Evolutionary conservation across 2,329 filamentous ascomycete species (phyloP).

Genomic region (Dothidotthia symphoricarpi): DNA sequence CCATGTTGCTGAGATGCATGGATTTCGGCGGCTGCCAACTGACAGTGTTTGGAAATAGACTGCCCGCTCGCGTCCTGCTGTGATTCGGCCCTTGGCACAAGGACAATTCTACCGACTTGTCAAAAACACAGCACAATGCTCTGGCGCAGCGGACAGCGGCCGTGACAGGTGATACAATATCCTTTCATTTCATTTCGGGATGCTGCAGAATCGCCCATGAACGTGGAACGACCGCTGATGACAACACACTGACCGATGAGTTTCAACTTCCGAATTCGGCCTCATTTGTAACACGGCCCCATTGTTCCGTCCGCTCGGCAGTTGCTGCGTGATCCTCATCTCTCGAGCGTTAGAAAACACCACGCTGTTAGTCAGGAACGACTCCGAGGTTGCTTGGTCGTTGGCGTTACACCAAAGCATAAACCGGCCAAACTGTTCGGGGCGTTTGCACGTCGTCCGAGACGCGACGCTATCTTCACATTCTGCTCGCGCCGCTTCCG

Average conservation of each 20-base stretch:
- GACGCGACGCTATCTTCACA: slow-evolving; percentile 18
- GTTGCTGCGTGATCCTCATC: slow-evolving; percentile 20
- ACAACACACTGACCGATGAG: slow-evolving; percentile 36
- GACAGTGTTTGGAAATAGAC: slow-evolving; percentile 16
- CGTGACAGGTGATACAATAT: slow-evolving; percentile 35
- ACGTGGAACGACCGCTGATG: slow-evolving; percentile 37
- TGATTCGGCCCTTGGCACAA: slow-evolving; percentile 16
- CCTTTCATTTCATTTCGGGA: slow-evolving; percentile 45
- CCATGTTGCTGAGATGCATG: slow-evolving; percentile 10
- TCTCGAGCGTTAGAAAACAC: slow-evolving; percentile 25
- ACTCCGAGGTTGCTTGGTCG: slow-evolving; percentile 19
- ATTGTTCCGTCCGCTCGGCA: slow-evolving; percentile 23
- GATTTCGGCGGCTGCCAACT: slow-evolving; percentile 10
- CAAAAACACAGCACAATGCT: slow-evolving; percentile 16
- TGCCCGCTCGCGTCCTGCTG: slow-evolving; percentile 14
- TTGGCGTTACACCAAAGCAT: slow-evolving; percentile 15
- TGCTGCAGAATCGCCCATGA: slow-evolving; percentile 39
- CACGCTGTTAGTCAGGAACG: slow-evolving; percentile 29
- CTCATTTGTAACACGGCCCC: slow-evolving; percentile 30
- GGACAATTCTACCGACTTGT: slow-evolving; percentile 18
- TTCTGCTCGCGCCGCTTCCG: slow-evolving; percentile 17
- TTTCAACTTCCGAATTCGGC: slow-evolving; percentile 30
- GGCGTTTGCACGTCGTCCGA: slow-evolving; percentile 22
- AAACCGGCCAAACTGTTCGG: slow-evolving; percentile 22
- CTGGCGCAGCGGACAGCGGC: slow-evolving; percentile 14